Percentiles rank a stretch among this genome's conserved stretches.
Evolutionary conservation across 2,329 filamentous ascomycete genomes (phyloP).

Genomic region (Podosphaera fusca): DNA sequence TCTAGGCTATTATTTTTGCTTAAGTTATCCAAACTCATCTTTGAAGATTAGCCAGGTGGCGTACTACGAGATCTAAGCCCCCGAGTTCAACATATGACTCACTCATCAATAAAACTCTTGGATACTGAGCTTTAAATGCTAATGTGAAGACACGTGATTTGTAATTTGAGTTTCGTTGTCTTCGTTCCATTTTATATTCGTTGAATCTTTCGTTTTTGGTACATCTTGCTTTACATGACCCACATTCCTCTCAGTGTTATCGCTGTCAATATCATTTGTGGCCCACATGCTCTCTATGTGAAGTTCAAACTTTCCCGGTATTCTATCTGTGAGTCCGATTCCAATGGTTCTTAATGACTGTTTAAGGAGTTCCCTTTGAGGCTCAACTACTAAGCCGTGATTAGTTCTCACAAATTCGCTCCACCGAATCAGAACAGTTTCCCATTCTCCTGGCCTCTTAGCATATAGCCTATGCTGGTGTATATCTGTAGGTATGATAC

Average conservation of each 20-base stretch:
- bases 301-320: conserved; percentile 73
- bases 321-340: conserved; percentile 68
- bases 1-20: too few relatives aligned
- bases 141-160: too few relatives aligned
- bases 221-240: too few relatives aligned
- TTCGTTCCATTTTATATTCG: too few relatives aligned
- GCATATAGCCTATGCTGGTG: conserved; percentile 82
- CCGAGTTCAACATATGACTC: too few relatives aligned
- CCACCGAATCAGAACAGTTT: conserved; percentile 81
- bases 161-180: too few relatives aligned
- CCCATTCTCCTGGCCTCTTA: conserved; percentile 65
- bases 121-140: too few relatives aligned
- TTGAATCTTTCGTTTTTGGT: too few relatives aligned
- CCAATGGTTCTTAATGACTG: conserved; percentile 72
- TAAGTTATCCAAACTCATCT: too few relatives aligned
- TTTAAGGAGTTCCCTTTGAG: conserved; percentile 70
- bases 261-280: conserved; percentile 32
- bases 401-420: conserved; percentile 90
- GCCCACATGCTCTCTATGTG: conserved; percentile 77
- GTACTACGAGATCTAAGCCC: too few relatives aligned
- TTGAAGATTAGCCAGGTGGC: too few relatives aligned
- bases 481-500: conserved; percentile 79
- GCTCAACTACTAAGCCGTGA: conserved; percentile 74
- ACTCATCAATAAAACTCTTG: too few relatives aligned
- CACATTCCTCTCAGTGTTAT: neutral